These are phyloP conservation scores for Coemansia sp. DNA, from an alignment of 192 early-diverging fungal species.

Conservation along the genomic window DNA sequence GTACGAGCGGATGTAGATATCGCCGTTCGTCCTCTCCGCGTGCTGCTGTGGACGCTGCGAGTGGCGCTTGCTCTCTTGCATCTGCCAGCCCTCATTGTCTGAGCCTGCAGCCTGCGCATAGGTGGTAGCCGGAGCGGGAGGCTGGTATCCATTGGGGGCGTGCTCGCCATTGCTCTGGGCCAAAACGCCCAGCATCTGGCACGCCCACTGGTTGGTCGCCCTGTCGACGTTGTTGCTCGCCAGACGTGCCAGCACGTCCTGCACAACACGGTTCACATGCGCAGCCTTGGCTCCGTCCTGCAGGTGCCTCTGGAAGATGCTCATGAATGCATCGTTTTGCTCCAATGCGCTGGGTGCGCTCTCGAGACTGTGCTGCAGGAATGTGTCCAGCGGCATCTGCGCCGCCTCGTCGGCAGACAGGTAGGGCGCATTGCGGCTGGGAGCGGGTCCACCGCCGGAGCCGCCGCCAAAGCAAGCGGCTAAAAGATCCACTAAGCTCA, in stretches of 20 bases:
- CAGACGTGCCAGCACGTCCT: constrained; percentile 25
- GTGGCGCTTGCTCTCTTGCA: constrained; percentile 8
- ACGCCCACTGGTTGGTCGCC: constrained; percentile 41
- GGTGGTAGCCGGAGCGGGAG: constrained; percentile 15
- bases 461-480: constrained; percentile 28
- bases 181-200: constrained; percentile 25
- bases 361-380: constrained; percentile 45
- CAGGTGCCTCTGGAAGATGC: constrained; percentile 43
- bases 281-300: constrained; percentile 13
- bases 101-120: constrained; percentile 32
- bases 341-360: constrained; percentile 37
- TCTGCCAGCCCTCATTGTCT: constrained; percentile 21
- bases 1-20: constrained; percentile 38
- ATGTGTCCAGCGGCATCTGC: constrained; percentile 40
- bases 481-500: constrained; percentile 35
- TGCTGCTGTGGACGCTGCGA: constrained; percentile 9
- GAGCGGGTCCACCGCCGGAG: not conserved
- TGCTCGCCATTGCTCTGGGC: constrained; percentile 8
- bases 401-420: constrained; percentile 45
- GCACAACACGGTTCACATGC: constrained; percentile 25
- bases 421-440: constrained; percentile 32
- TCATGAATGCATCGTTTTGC: constrained; percentile 27
- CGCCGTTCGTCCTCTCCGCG: constrained; percentile 4
- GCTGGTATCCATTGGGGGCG: constrained; percentile 14
- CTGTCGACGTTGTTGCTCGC: constrained; percentile 31